Evolutionary conservation across 1,284 basidiomycete species (phyloP).

Genomic region (Schizophyllum amplum): DNA sequence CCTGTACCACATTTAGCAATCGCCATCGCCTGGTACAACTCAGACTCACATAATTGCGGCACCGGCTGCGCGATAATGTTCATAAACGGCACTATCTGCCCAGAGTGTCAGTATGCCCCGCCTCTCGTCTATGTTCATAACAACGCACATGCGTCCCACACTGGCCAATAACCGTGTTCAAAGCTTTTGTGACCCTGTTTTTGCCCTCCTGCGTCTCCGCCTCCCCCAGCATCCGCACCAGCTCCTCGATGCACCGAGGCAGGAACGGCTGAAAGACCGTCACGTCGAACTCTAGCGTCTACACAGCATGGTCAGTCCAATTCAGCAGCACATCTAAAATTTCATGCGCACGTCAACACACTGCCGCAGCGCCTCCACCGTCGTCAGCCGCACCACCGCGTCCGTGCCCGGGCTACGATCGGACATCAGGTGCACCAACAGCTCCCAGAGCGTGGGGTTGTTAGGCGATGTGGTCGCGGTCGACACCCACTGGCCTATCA

Average conservation of each 20-base stretch:
- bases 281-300: slow-evolving; percentile 56
- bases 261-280: slow-evolving; percentile 55
- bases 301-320: slow-evolving; percentile 6
- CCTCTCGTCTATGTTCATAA: too few relatives aligned
- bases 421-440: slow-evolving; percentile 65
- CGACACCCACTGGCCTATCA: slow-evolving; percentile 78
- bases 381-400: slow-evolving; percentile 75
- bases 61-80: slow-evolving; percentile 60
- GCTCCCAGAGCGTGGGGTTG: slow-evolving; percentile 68
- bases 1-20: slow-evolving; percentile 30
- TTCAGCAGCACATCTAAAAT: not conserved
- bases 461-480: slow-evolving; percentile 57
- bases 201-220: slow-evolving; percentile 76
- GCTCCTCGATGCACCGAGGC: slow-evolving; percentile 45
- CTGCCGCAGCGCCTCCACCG: slow-evolving; percentile 67
- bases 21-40: slow-evolving; percentile 5
- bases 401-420: slow-evolving; percentile 68
- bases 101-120: not conserved
- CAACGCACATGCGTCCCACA: slow-evolving; percentile 46
- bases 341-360: slow-evolving; percentile 67
- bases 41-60: slow-evolving; percentile 64
- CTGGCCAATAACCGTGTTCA: slow-evolving; percentile 71
- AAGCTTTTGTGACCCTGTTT: slow-evolving; percentile 57
- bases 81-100: slow-evolving; percentile 64
- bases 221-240: slow-evolving; percentile 66